Conservation (phyloP, 2,329 filamentous ascomycete genomes). For the Diaporthe ampelina region DNA sequence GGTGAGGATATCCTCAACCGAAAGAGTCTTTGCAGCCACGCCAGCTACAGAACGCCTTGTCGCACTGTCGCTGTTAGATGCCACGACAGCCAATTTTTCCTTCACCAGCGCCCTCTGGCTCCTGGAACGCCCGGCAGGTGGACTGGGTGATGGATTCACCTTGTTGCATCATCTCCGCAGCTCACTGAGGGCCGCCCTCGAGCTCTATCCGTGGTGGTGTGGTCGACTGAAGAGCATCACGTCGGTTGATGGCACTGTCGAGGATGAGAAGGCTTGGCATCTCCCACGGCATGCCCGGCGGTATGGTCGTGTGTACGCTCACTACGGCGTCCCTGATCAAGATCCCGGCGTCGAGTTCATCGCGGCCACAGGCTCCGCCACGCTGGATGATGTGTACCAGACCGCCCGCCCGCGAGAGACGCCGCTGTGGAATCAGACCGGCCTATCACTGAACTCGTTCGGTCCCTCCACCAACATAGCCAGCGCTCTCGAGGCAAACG, state of each 20-base stretch:
- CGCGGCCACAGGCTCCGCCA: background rate
- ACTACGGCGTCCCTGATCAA: background rate
- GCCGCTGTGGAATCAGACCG: constrained; percentile 14
- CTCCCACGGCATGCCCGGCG: constrained; percentile 4
- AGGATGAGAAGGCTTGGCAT: background rate
- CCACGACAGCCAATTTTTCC: constrained; percentile 18
- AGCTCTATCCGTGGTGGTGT: constrained; percentile 2
- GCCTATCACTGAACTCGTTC: constrained; percentile 13
- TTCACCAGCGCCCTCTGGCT: constrained; percentile 17
- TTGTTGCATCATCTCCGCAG: background rate
- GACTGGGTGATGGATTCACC: background rate
- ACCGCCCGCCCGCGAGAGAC: background rate
- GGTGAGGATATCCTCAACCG: background rate
- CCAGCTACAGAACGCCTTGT: background rate
- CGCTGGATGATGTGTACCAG: constrained; percentile 2
- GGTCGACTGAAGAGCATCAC: background rate
- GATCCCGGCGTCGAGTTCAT: constrained; percentile 15
- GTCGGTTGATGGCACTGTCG: constrained; percentile 5
- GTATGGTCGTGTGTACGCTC: constrained; percentile 5
- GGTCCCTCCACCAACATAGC: background rate
- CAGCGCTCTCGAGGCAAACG: background rate
- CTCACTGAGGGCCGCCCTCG: background rate
- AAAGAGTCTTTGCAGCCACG: background rate
- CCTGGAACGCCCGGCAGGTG: constrained; percentile 1
- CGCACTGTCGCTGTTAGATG: background rate